Conservation (phyloP, 495 filamentous ascomycete genomes). For the Tuber melanosporum region DNA sequence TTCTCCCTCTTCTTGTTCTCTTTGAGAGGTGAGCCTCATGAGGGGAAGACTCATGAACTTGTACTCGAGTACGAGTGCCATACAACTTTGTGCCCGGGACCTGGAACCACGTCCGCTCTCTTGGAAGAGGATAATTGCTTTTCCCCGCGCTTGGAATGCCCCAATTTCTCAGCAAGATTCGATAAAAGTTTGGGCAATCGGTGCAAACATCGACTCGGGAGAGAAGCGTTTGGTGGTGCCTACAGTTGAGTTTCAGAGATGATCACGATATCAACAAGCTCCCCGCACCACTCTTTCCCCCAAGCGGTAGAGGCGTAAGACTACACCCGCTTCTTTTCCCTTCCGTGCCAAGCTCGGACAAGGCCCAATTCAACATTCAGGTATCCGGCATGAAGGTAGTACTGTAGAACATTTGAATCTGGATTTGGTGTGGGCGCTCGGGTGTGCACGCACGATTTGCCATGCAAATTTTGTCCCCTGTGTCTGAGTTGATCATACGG, state of each 20-base stretch:
- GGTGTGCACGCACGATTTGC: too few relatives aligned
- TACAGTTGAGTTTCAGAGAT: background rate
- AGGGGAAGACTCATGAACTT: background rate
- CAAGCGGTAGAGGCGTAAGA: background rate
- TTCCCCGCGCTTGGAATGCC: background rate
- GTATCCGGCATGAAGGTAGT: too few relatives aligned
- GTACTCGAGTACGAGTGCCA: background rate
- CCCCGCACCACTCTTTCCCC: background rate
- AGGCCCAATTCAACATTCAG: background rate
- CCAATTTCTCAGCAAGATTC: background rate
- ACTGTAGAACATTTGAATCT: too few relatives aligned
- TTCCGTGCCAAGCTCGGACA: background rate
- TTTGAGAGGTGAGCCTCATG: background rate
- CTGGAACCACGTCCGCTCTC: background rate
- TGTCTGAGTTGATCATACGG: too few relatives aligned
- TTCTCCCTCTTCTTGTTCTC: background rate
- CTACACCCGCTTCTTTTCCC: background rate
- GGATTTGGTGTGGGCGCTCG: too few relatives aligned
- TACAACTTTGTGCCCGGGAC: background rate
- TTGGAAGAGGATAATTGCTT: background rate
- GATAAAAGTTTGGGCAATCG: background rate
- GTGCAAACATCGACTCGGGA: background rate
- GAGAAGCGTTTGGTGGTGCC: background rate
- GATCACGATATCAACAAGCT: background rate
- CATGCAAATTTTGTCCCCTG: too few relatives aligned